Percentiles rank a stretch among this genome's conserved stretches.
These are phyloP conservation scores for Hypoxylon subgilvum DNA, from an alignment of 495 filamentous ascomycete genomes.

Conservation along the genomic window DNA sequence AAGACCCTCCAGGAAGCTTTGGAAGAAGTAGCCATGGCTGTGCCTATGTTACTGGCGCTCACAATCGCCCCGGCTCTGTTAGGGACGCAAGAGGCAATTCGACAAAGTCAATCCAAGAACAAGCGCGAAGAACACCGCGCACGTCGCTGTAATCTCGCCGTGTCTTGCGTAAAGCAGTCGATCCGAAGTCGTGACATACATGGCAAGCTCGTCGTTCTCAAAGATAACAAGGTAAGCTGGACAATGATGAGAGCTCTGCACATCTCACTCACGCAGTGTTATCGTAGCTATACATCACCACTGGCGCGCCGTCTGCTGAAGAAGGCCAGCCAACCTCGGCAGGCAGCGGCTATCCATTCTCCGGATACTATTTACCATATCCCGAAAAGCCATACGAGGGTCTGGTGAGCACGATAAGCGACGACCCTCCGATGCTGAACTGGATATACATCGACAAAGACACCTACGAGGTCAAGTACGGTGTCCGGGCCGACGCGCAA, in stretches of 20 bases:
- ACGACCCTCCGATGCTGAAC: constrained; percentile 66
- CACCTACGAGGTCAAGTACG: constrained; percentile 62
- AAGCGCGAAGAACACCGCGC: constrained; percentile 53
- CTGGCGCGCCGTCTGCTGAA: constrained; percentile 34
- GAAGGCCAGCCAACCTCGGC: constrained; percentile 11
- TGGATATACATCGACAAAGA: constrained; percentile 68
- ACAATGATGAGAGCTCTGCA: not conserved
- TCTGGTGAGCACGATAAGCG: constrained; percentile 63
- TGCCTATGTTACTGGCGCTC: constrained; percentile 44
- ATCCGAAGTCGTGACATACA: constrained; percentile 45
- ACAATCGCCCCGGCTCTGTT: constrained; percentile 49
- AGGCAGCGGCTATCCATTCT: constrained; percentile 52
- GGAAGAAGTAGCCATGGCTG: constrained; percentile 33
- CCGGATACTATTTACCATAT: constrained; percentile 65
- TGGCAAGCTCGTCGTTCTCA: constrained; percentile 48
- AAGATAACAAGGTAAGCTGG: constrained; percentile 45
- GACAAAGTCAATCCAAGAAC: constrained; percentile 52
- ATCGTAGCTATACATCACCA: constrained; percentile 40
- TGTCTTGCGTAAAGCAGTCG: constrained; percentile 45
- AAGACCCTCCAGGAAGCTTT: constrained; percentile 33
- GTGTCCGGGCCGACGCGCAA: constrained; percentile 54
- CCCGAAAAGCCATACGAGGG: constrained; percentile 61
- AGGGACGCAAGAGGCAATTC: constrained; percentile 54
- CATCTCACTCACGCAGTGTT: constrained; percentile 12
- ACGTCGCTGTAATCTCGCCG: constrained; percentile 51